Evolutionary conservation across 345 rosid genomes (phyloP).

Genomic region (Ceriops zippeliana): DNA sequence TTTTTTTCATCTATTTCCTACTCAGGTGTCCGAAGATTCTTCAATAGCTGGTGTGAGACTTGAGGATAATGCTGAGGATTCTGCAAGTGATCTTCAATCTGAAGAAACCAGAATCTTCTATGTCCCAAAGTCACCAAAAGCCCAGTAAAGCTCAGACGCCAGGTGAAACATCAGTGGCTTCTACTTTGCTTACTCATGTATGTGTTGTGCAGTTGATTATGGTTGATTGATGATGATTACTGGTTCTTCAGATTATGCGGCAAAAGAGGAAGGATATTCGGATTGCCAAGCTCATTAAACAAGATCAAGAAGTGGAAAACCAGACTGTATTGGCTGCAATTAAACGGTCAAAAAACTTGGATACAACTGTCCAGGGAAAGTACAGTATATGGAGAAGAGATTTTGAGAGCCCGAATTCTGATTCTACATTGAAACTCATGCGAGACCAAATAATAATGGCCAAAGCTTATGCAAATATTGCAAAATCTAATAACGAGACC

Average conservation of each 20-base stretch:
- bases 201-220: slow-evolving; percentile 19
- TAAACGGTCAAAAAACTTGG: slow-evolving; percentile 49
- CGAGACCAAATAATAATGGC: slow-evolving; percentile 97
- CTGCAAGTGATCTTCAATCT: slow-evolving; percentile 24
- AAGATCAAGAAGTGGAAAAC: slow-evolving; percentile 53
- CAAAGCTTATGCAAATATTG: slow-evolving; percentile 86
- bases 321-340: slow-evolving; percentile 57
- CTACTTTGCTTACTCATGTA: slow-evolving; percentile 7
- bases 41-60: slow-evolving; percentile 26
- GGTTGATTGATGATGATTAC: slow-evolving; percentile 30
- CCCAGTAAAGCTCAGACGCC: slow-evolving; percentile 85
- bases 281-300: slow-evolving; percentile 54
- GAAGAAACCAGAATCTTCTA: slow-evolving; percentile 31
- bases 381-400: slow-evolving; percentile 97
- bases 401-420: slow-evolving; percentile 75
- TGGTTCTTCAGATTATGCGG: slow-evolving; percentile 51
- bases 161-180: slow-evolving; percentile 45
- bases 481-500: slow-evolving; percentile 62
- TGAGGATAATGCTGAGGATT: slow-evolving; percentile 33
- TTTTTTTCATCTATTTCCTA: background rate
- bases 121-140: slow-evolving; percentile 30
- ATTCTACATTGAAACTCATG: slow-evolving; percentile 80
- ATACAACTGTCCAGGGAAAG: slow-evolving; percentile 58
- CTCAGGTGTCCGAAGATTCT: slow-evolving; percentile 30
- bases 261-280: slow-evolving; percentile 59